These are phyloP conservation scores for Mollisiaceae sp. DNA, from an alignment of 2,329 filamentous ascomycete genomes.

Conservation along the genomic window DNA sequence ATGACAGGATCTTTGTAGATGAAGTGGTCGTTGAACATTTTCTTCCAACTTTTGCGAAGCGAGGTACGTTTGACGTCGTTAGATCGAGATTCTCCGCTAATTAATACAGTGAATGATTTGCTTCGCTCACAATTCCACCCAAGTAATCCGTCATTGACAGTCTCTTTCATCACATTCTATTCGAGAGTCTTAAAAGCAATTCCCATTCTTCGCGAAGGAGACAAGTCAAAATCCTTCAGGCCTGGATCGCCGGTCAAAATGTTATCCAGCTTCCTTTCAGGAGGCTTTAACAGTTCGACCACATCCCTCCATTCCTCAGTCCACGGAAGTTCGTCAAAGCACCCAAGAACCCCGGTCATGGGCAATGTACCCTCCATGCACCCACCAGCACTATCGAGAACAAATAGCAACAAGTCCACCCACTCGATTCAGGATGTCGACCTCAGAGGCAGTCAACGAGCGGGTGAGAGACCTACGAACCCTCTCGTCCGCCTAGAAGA, in stretches of 20 bases:
- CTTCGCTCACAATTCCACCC: conserved; percentile 73
- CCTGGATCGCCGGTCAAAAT: conserved; percentile 89
- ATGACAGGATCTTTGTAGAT: conserved; percentile 75
- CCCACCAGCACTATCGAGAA: conserved; percentile 34
- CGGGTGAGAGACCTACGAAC: conserved; percentile 62
- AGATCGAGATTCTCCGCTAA: conserved; percentile 42
- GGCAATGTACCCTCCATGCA: conserved; percentile 51
- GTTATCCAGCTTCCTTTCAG: conserved; percentile 79
- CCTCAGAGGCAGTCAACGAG: conserved; percentile 42
- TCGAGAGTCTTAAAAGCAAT: conserved; percentile 77
- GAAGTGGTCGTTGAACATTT: conserved; percentile 76
- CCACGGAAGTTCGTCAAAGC: conserved; percentile 40
- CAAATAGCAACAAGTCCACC: conserved; percentile 39
- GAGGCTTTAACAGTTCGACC: conserved; percentile 54
- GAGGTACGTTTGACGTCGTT: conserved; percentile 57
- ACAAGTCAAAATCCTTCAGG: conserved; percentile 72
- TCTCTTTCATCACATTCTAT: conserved; percentile 77
- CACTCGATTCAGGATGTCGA: conserved; percentile 39
- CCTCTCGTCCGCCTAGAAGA: conserved; percentile 79
- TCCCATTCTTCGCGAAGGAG: conserved; percentile 63
- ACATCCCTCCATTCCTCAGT: conserved; percentile 45
- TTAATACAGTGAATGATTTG: conserved; percentile 67
- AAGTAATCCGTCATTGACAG: conserved; percentile 66
- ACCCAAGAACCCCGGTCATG: conserved; percentile 44
- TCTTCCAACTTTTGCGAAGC: conserved; percentile 73